Percentiles rank a stretch among this genome's conserved stretches.
These are phyloP conservation scores for Mycena albidolilacea DNA, from an alignment of 768 basidiomycete genomes.

Conservation along the genomic window DNA sequence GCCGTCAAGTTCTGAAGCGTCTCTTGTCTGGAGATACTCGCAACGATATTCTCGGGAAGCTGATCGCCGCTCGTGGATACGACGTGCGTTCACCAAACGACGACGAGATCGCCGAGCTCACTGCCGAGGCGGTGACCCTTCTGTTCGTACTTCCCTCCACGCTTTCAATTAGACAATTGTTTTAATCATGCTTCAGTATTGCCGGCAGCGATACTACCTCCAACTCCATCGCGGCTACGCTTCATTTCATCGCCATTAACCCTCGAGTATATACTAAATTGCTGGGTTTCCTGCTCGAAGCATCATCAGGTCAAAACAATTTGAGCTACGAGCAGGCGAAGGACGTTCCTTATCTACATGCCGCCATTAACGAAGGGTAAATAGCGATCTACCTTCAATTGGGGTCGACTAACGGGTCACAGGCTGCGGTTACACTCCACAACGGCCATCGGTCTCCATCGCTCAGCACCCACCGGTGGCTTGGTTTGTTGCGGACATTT, in stretches of 20 bases:
- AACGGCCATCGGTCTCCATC: constrained; percentile 53
- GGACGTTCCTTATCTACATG: constrained; percentile 46
- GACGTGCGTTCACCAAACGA: constrained; percentile 34
- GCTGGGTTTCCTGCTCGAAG: constrained; percentile 35
- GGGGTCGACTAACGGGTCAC: neutral
- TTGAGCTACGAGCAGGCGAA: constrained; percentile 44
- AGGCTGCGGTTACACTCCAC: constrained; percentile 53
- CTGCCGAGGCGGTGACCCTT: constrained; percentile 48
- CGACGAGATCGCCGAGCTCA: constrained; percentile 45
- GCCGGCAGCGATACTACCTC: constrained; percentile 55
- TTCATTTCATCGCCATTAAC: constrained; percentile 45
- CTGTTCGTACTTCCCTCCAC: constrained; percentile 40
- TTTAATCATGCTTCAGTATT: constrained; percentile 41
- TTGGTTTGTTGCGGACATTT: constrained; percentile 43
- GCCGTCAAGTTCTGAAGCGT: constrained; percentile 44
- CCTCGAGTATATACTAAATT: constrained; percentile 44
- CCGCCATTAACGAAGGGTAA: constrained; percentile 48
- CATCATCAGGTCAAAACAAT: constrained; percentile 29
- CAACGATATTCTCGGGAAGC: constrained; percentile 47
- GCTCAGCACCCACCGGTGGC: constrained; percentile 48
- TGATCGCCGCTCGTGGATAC: constrained; percentile 43
- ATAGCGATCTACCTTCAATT: too few relatives aligned
- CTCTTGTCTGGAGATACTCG: constrained; percentile 38
- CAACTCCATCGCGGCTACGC: constrained; percentile 48
- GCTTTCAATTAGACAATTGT: neutral